Evolutionary conservation across 345 rosid genomes (phyloP), one percentile per base, ranked within the genome.

Genomic region (Erucastrum elatum): DNA sequence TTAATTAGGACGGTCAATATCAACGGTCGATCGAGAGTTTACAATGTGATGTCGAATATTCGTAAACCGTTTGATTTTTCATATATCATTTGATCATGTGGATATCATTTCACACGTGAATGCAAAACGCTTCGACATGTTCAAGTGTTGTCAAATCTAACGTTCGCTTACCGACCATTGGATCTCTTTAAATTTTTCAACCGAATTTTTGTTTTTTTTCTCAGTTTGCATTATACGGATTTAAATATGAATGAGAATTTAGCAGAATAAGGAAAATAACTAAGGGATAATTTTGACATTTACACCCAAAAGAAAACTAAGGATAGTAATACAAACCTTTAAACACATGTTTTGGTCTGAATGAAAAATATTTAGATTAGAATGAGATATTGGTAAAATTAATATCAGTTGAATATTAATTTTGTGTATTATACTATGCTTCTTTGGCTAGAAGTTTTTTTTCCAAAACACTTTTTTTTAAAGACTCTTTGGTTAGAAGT

Each of bases 1-100:
- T 65, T 26, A 31, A 5, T 56, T 30, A n/a, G 74, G 63, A 76
- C 10, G 68, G 68, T 21, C 53, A 77, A 33, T 75, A 69, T 69
- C 75, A 35, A 76, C 55, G 64, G 74, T 26, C 21, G 21, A 21
- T 21, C 30, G 29, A 62, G 75, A 13, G 63, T 68, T 51, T 46
- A 11, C 6, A 68, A 44, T 65, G 35, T 64, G 34, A 55, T 39
- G 15, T 34, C 15, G 33, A 53, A 17, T 56, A 49, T 62, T 49
- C 10, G 8, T 60, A 49, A 51, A 61, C 80, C 74, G 63, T 69
- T 68, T 5, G 69, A 76, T 68, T 61, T 7, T 56, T 51, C 10
- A n/a, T 51, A 49, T 16, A 15, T 56, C 17, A 49, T 5, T 5
- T 12, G 64, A 73, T 63, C 53, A 65, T 59, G 29, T 58, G 30